Conservation (phyloP, 805 yeast species). For the Kuraishia floccosa region DNA sequence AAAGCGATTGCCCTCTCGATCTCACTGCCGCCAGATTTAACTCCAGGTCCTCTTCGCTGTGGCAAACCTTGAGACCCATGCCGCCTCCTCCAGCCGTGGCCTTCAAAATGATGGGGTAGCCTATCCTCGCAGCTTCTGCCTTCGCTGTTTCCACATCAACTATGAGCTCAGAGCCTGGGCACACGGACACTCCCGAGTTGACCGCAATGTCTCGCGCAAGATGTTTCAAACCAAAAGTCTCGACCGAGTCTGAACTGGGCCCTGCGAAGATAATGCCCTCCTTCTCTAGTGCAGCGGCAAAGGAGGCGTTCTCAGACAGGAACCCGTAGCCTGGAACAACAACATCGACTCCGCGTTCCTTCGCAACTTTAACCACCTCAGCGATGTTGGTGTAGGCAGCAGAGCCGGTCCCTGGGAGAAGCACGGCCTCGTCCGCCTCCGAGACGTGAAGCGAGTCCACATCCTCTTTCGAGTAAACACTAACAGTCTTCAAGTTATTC, state of each 20-base stretch:
- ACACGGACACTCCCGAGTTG: slow-evolving; percentile 12
- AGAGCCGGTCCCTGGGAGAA: slow-evolving; percentile 15
- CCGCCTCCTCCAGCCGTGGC: slow-evolving; percentile 21
- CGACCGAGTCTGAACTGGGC: slow-evolving; percentile 13
- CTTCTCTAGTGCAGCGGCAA: slow-evolving; percentile 8
- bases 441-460: slow-evolving; percentile 16
- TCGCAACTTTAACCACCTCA: slow-evolving; percentile 16
- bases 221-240: slow-evolving; percentile 16
- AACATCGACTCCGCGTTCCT: slow-evolving; percentile 18
- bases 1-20: slow-evolving; percentile 13
- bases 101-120: slow-evolving; percentile 16
- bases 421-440: slow-evolving; percentile 13
- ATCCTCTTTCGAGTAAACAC: slow-evolving; percentile 15
- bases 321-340: slow-evolving; percentile 30
- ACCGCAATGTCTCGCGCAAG: slow-evolving; percentile 14
- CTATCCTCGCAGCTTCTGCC: slow-evolving; percentile 9
- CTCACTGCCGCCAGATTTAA: slow-evolving; percentile 9
- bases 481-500: slow-evolving; percentile 9
- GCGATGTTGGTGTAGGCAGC: slow-evolving; percentile 13
- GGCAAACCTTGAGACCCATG: slow-evolving; percentile 15
- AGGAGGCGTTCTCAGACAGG: slow-evolving; percentile 19
- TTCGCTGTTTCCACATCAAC: slow-evolving; percentile 5
- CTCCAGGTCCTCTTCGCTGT: slow-evolving; percentile 6
- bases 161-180: slow-evolving; percentile 14
- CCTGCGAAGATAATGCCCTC: slow-evolving; percentile 14